phyloP scores from a whole-genome alignment of 2,329 filamentous ascomycete species.

The Fusarium sambucinum region DNA sequence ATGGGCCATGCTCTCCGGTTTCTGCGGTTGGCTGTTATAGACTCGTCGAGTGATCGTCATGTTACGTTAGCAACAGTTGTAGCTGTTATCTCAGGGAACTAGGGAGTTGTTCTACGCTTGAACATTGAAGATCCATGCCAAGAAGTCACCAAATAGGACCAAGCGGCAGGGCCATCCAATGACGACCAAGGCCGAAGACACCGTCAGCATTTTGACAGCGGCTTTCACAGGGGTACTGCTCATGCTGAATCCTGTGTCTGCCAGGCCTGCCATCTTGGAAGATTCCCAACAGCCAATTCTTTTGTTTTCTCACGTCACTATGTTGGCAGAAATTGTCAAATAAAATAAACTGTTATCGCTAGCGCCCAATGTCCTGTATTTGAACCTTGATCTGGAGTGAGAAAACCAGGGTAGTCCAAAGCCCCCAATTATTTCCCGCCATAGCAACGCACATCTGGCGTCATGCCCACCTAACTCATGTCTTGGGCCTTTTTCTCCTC shows the following conservation, averaged over 20 bases:
- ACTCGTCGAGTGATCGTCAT: neutral
- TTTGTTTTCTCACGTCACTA: neutral
- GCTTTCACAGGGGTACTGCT: too few relatives aligned
- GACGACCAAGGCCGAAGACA: neutral
- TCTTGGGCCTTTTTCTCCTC: constrained; percentile 24
- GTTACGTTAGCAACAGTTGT: neutral
- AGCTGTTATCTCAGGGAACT: neutral
- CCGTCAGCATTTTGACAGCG: too few relatives aligned
- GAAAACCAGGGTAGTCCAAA: neutral
- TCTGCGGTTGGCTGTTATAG: neutral
- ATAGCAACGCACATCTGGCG: neutral
- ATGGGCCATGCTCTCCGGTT: accelerated
- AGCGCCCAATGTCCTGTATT: too few relatives aligned
- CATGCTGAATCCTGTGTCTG: neutral
- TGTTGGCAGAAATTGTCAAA: neutral
- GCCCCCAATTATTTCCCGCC: neutral
- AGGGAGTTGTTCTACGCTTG: too few relatives aligned
- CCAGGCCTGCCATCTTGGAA: neutral
- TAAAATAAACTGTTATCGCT: neutral
- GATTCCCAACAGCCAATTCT: too few relatives aligned
- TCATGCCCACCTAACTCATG: neutral
- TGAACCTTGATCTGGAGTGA: neutral
- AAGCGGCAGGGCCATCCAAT: neutral
- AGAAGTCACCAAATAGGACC: too few relatives aligned
- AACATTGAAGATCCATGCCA: too few relatives aligned